Base-by-base conservation (phyloP, 1,284 basidiomycete genomes). In the Meira nashicola region DNA sequence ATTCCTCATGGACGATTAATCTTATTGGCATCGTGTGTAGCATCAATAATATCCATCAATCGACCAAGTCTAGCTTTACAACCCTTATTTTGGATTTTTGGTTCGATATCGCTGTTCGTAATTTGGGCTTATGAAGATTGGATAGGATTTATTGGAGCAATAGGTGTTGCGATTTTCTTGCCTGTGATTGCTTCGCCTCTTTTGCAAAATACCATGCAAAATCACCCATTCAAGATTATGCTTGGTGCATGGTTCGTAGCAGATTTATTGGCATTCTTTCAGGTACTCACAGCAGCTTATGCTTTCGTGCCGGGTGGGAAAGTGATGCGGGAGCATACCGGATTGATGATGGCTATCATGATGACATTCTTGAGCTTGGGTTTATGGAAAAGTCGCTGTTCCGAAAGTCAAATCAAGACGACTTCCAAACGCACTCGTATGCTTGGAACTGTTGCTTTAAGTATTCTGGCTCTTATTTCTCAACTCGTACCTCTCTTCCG, bases 231-330 rank as follows among this genome's bases (percentile, higher is more conserved):
- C 44, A 65, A 63, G 55, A 54, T 67, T 17, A 66, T 74, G 64
- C 48, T 69, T 1, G 59, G 55, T 37, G 62, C 56, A 17, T 76
- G 74, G 73, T 59, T 74, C 12, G 55, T 66, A 11, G 61, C 66
- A 43, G 68, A 69, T 37, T 25, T 74, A 39, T 62, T 74, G 15
- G 63, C 62, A 2, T 77, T 77, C 58, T 33, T 76, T n/a, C 66
- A 66, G 14, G 70, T 75, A 10, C 86, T 89, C 79, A 92, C 91
- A 0, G 90, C 91, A 49, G 92, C 92, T 0, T 95, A 96, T 79
- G 92, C 92, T 0, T 95, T 95, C 70, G 90, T 95, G 1, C 92
- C 92, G 0, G 88, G 88, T 1, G 92, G 90, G 0, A 79, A 83
- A 65, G 82, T 86, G 64, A 82, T 96, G 59, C 82, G 92, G 23